Evolutionary conservation across 441 rosid species (phyloP), one percentile per base, ranked within the genome.

Genomic region (Brassica balearica): DNA sequence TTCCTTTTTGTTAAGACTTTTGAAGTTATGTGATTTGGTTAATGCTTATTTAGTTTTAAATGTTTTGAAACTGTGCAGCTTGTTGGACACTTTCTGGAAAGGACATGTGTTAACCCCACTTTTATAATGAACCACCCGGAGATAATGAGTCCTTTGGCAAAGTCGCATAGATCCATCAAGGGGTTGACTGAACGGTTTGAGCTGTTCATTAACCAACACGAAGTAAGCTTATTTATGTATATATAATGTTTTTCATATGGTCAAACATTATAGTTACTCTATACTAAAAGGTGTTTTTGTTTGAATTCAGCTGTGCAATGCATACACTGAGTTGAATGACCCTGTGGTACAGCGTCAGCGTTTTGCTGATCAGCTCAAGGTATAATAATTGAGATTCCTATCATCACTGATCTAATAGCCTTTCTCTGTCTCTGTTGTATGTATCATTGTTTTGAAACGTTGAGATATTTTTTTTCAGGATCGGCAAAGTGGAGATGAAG

Each of bases 101-200:
- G 85, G 78, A 91, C 86, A 0, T 94, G 98, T 82, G 90, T 91
- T 36, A 94, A 94, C 79, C 97, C 98, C 61, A 69, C 98, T 36
- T 94, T 88, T 84, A 92, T 94, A 70, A 91, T 90, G 59, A 87
- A 94, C 85, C 98, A 94, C 74, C 97, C 97, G 7, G 96, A 94
- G 85, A 92, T 94, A 71, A 94, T 92, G 98, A 91, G 96, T 85
- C 97, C 97, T 11, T 78, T 94, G 86, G 97, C 98, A 1, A 94
- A 94, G 84, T 94, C 95, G 91, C 98, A 94, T 59, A 85, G 96
- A 87, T 86, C 85, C 1, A 88, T 78, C 69, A 87, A 81, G 19
- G 90, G 86, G 76, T 79, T 92, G 71, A 94, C 95, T 10, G 95
- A 94, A 68, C 90, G 97, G 15, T 94, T 94, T 68, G 98, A 94